Evolutionary conservation across 139 green algal species (phyloP).

Genomic region (Mesotaenium endlicherianum): DNA sequence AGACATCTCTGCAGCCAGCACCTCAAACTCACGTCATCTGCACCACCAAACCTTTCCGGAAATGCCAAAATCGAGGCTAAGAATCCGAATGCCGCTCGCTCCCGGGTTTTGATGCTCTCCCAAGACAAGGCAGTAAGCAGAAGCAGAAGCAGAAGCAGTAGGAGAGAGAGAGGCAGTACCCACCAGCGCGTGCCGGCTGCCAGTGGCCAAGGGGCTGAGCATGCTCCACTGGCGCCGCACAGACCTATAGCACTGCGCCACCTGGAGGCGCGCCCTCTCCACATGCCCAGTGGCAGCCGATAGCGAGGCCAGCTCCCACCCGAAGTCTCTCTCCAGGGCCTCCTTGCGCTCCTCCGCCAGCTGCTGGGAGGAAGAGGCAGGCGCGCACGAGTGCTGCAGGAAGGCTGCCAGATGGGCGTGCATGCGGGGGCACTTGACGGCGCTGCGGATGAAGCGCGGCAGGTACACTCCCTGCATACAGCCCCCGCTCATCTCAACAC

Average conservation of each 20-base stretch:
- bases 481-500: no score
- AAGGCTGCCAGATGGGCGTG: neutral
- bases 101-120: no score
- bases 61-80: no score
- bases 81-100: no score
- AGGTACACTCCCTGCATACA: neutral
- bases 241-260: neutral
- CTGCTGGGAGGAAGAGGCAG: no score
- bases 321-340: neutral
- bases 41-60: no score
- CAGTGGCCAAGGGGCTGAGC: conserved; percentile 3
- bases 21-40: no score
- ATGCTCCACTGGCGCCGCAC: conserved; percentile 9
- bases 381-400: no score
- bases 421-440: neutral
- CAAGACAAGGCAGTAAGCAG: no score
- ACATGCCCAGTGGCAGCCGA: neutral
- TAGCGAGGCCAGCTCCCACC: neutral
- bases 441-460: neutral
- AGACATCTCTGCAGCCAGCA: no score
- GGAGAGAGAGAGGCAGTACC: no score
- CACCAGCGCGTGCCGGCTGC: neutral
- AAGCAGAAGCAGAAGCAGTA: no score
- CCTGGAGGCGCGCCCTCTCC: conserved; percentile 7
- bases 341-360: neutral